Evolutionary conservation across 371 early-diverging fungal genomes (phyloP), one percentile per base, ranked within the genome.

Genomic region (Cokeromyces recurvatus): DNA sequence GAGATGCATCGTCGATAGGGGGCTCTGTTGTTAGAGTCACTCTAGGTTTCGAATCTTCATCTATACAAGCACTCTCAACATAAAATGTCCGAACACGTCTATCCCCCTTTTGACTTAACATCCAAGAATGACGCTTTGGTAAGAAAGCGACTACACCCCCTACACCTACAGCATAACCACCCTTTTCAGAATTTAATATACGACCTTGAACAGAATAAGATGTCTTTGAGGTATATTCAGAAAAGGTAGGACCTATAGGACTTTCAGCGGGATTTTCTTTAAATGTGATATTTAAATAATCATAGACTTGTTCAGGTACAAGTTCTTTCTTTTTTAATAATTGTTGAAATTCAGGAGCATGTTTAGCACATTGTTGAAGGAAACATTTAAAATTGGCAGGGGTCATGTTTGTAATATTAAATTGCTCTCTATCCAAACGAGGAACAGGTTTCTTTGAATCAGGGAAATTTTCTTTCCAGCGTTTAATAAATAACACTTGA

Each of bases 401-500:
- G 15, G 81, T 64, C 79, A 90, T 74, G 15, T 48, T 20, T 5
- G 58, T 66, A 38, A 84, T 51, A 50, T 79, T 78, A 40, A 63
- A 53, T 14, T 66, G 51, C 52, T 63, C 59, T 29, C 11, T 11
- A 43, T 68, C 73, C 14, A 57, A 55, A n/a, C 69, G 74, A 20
- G 70, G 64, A 20, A 48, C 50, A 9, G 85, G 82, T 29, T 64
- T 64, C 32, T 66, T 71, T 12, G 86, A 85, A 35, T 60, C 57
- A 3, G 78, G 77, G 50, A 88, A 88, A 57, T 86, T 86, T 38
- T 87, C 86, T 51, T 83, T 85, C 81, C 82, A 83, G 24, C 81
- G 76, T 48, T 73, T 71, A 9, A 78, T 35, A 51, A 78, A 80
- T 17, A 77, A 50, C 6, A 78, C 78, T 39, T 75, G 65, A 14